Base-by-base conservation (phyloP, 495 filamentous ascomycete genomes). In the Aspergillus diversus region DNA sequence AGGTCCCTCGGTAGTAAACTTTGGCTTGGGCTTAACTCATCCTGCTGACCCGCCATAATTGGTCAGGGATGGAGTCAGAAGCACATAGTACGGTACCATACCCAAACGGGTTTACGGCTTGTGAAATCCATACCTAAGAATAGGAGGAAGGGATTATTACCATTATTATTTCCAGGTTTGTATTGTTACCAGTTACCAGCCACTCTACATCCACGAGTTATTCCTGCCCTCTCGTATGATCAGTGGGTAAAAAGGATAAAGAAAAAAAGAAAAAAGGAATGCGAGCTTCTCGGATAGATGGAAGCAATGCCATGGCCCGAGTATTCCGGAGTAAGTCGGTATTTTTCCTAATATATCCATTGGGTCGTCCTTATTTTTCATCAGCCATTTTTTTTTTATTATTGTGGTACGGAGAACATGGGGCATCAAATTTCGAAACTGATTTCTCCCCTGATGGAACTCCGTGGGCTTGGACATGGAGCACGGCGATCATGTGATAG, bases 21-120 rank as follows among this genome's bases (percentile, higher is more conserved):
- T 43, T 43, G 39, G 39, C 39, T 43, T 43, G 39, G 39, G 39
- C 39, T 43, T 43, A 43, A 43, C 39, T 43, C 39, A 43, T 43
- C 39, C 39, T 43, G 5, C 39, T 43, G 39, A 43, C 39, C 8
- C 39, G 39, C 39, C 39, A 15, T 12, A 6, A 43, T 43, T 43
- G 39, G 39, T 43, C 39, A 12, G 39, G n/a, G 39, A 43, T 43
- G 39, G 39, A 4, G 8, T 4, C 11, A 13, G 39, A 43, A 43
- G 39, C 39, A 43, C 39, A 43, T 6, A 15, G 11, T 43, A 43
- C 39, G 11, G 8, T 43, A 43, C 39, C 39, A 43, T 43, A 43
- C 39, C 7, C 39, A 43, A 43, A 43, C 7, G n/a, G 39, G 39
- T 11, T 43, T 43, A 43, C n/a, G 13, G 13, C 37, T 12, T 12